Percentiles rank a stretch among this genome's conserved stretches.
These are phyloP conservation scores for Platanthera guangdongensis DNA, from an alignment of 106 monocot genomes.

Conservation along the genomic window DNA sequence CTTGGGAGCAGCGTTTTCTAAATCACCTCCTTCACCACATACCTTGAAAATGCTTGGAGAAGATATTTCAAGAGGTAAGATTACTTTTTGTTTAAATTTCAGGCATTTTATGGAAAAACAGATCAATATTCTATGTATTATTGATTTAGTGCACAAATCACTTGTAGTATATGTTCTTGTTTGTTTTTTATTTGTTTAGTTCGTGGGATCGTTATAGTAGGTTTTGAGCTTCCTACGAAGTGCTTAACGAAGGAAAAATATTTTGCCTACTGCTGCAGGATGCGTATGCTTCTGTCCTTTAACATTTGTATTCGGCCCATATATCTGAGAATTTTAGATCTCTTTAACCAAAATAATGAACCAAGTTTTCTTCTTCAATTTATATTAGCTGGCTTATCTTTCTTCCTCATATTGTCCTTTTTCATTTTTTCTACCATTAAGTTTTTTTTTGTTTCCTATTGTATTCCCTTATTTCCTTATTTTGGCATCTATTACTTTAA, in stretches of 20 bases:
- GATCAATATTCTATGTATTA: not conserved
- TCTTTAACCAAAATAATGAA: no score
- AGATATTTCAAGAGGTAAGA: constrained; percentile 38
- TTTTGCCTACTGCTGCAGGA: not conserved
- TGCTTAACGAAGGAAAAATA: not conserved
- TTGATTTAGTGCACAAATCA: not conserved
- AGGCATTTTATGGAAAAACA: not conserved
- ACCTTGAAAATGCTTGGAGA: constrained; percentile 48
- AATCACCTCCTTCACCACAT: constrained; percentile 52
- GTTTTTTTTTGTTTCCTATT: no score
- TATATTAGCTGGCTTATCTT: no score
- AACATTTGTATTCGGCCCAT: not conserved
- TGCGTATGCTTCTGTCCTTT: not conserved
- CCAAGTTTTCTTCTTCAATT: no score
- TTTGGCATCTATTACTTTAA: no score
- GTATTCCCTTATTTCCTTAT: no score
- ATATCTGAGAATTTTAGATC: not conserved
- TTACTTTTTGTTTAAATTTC: constrained; percentile 4
- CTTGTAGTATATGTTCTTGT: not conserved
- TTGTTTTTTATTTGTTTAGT: not conserved
- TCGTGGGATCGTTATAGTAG: not conserved
- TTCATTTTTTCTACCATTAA: no score
- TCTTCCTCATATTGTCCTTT: no score
- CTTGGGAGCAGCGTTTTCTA: constrained; percentile 54
- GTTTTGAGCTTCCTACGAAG: not conserved